Evolutionary conservation across 1,284 basidiomycete genomes (phyloP).

Genomic region (Pyrrhoderma noxium): DNA sequence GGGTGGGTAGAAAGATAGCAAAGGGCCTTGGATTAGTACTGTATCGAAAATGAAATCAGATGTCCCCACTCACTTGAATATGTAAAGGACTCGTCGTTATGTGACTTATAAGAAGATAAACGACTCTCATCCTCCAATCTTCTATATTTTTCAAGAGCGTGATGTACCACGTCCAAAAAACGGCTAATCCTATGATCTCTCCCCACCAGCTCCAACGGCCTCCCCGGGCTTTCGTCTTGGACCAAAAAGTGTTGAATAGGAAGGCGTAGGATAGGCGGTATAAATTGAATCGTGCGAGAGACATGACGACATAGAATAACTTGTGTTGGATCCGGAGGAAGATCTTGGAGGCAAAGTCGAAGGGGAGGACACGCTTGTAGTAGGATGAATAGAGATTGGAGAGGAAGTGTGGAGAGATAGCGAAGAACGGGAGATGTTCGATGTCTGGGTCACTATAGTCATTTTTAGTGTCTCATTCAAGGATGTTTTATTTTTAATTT

Average conservation of each 20-base stretch:
- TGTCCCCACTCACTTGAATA: constrained; percentile 69
- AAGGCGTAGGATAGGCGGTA: constrained; percentile 84
- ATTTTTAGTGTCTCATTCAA: too few relatives aligned
- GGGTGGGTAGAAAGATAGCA: too few relatives aligned
- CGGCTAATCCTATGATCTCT: constrained; percentile 60
- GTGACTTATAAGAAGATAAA: constrained; percentile 75
- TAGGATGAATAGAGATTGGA: constrained; percentile 87
- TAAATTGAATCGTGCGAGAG: constrained; percentile 92
- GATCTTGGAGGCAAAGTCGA: constrained; percentile 65
- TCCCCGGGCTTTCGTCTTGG: constrained; percentile 50
- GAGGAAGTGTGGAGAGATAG: constrained; percentile 86
- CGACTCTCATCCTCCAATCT: constrained; percentile 54
- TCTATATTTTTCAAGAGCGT: constrained; percentile 59
- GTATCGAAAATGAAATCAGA: too few relatives aligned
- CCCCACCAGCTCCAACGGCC: constrained; percentile 67
- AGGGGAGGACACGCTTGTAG: constrained; percentile 83
- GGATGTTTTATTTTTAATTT: constrained; percentile 7
- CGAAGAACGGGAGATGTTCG: constrained; percentile 95
- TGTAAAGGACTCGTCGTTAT: constrained; percentile 79
- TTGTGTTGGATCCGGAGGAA: constrained; percentile 83
- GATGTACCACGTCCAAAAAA: constrained; percentile 80
- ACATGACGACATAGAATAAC: constrained; percentile 89
- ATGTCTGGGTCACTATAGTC: constrained; percentile 92
- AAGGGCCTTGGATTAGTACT: too few relatives aligned
- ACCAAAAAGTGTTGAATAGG: constrained; percentile 52